These are phyloP conservation scores for Phytophthora pistaciae DNA, from an alignment of 352 stramenopile genomes.

Conservation along the genomic window DNA sequence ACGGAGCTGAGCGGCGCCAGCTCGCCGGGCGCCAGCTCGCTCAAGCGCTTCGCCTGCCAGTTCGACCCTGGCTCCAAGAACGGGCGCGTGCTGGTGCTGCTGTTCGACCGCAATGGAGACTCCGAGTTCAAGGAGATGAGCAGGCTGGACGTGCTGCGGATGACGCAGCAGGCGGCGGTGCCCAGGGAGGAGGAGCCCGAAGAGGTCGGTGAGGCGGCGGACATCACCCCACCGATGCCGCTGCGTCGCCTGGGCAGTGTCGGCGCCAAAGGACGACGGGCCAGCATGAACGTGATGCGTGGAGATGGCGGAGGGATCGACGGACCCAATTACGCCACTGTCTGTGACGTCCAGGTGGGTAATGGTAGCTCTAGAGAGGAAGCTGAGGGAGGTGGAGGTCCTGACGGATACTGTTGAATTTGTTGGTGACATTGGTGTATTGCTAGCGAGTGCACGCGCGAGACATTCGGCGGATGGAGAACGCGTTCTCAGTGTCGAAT, in stretches of 20 bases:
- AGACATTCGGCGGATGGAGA: constrained; percentile 81
- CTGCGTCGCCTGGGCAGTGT: constrained; percentile 33
- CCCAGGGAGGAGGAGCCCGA: constrained; percentile 25
- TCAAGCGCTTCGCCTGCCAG: constrained; percentile 51
- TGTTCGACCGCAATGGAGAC: constrained; percentile 63
- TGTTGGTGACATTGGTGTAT: constrained; percentile 6
- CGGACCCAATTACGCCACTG: constrained; percentile 39
- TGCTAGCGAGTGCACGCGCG: constrained; percentile 72
- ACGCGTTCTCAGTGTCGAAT: constrained; percentile 77
- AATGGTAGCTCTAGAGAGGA: neutral
- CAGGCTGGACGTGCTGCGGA: constrained; percentile 61
- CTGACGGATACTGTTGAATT: neutral
- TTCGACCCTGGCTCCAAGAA: constrained; percentile 55
- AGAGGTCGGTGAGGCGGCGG: constrained; percentile 18
- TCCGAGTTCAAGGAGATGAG: constrained; percentile 64
- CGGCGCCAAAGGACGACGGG: constrained; percentile 30
- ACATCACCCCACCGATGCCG: constrained; percentile 9
- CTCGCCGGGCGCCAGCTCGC: constrained; percentile 30
- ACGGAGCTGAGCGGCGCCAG: constrained; percentile 38
- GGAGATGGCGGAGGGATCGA: constrained; percentile 28
- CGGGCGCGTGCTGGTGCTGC: constrained; percentile 50
- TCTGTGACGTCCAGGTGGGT: constrained; percentile 53
- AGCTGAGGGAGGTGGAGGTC: neutral
- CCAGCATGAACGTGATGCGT: constrained; percentile 26
- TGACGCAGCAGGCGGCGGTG: constrained; percentile 62